Evolutionary conservation across 345 rosid species (phyloP).

Genomic region (Euclidium syriacum): DNA sequence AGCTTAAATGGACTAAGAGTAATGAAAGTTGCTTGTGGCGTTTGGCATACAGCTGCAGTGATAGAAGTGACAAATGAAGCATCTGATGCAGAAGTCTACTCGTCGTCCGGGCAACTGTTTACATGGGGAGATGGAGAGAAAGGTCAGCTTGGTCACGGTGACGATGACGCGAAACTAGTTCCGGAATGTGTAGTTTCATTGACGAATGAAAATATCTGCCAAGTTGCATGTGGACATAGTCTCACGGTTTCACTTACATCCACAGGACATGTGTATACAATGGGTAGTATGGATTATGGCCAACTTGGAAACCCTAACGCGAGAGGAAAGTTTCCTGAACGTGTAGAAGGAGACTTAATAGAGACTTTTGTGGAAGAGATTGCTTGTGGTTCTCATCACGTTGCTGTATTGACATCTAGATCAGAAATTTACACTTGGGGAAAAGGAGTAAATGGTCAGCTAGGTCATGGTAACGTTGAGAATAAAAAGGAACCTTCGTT

Average conservation of each 20-base stretch:
- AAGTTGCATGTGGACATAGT: conserved; percentile 65
- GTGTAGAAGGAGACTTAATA: conserved; percentile 54
- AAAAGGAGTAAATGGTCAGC: conserved; percentile 69
- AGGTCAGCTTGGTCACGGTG: conserved; percentile 76
- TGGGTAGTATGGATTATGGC: conserved; percentile 69
- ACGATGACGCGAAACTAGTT: conserved; percentile 49
- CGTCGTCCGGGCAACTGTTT: conserved; percentile 47
- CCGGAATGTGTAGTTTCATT: conserved; percentile 51
- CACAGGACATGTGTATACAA: conserved; percentile 69
- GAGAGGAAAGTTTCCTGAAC: conserved; percentile 47
- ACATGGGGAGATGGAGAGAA: conserved; percentile 92
- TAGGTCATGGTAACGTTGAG: conserved; percentile 74
- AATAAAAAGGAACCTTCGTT: conserved; percentile 51
- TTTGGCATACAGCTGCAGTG: conserved; percentile 92
- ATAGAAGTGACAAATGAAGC: conserved; percentile 48
- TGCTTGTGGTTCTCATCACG: conserved; percentile 77
- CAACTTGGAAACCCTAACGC: conserved; percentile 66
- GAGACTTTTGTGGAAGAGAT: conserved; percentile 57
- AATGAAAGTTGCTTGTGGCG: conserved; percentile 73
- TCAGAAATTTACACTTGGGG: conserved; percentile 85
- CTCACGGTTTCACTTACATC: conserved; percentile 69
- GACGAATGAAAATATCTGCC: conserved; percentile 42
- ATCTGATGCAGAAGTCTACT: conserved; percentile 38
- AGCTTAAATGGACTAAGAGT: conserved; percentile 50
- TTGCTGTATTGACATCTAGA: conserved; percentile 65